These are phyloP conservation scores for Spongospora subterranea DNA, from an alignment of 208 protist species.

Conservation along the genomic window DNA sequence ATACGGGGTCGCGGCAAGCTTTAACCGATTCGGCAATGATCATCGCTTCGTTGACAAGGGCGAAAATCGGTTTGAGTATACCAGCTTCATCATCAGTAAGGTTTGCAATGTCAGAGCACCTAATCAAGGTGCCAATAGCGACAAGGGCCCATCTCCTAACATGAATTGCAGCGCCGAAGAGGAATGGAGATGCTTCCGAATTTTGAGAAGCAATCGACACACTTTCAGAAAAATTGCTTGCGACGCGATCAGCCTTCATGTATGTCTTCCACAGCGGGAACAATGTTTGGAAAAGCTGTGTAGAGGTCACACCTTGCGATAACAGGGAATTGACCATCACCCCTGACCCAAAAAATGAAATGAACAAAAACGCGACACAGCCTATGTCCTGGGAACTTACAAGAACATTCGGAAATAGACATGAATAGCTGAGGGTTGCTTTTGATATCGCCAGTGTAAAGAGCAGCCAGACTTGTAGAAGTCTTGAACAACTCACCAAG, in stretches of 20 bases:
- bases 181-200: neutral
- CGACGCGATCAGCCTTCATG: neutral
- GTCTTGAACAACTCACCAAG: conserved; percentile 45
- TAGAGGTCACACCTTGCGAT: neutral
- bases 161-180: neutral
- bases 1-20: neutral
- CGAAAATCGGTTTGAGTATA: conserved; percentile 2
- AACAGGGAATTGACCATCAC: conserved; percentile 8
- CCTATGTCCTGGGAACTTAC: neutral
- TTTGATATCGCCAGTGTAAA: neutral
- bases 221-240: neutral
- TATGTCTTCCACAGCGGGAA: conserved; percentile 48
- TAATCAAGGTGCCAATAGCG: neutral
- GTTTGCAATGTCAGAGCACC: neutral
- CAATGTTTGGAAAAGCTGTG: neutral
- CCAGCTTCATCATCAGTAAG: neutral
- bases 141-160: neutral
- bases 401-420: neutral
- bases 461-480: neutral
- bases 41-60: conserved; percentile 3
- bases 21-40: neutral
- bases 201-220: neutral
- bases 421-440: neutral
- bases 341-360: neutral
- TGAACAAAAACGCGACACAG: neutral